Conservation (phyloP, 1,139 yeast species). For the Williopsis jadinii region DNA sequence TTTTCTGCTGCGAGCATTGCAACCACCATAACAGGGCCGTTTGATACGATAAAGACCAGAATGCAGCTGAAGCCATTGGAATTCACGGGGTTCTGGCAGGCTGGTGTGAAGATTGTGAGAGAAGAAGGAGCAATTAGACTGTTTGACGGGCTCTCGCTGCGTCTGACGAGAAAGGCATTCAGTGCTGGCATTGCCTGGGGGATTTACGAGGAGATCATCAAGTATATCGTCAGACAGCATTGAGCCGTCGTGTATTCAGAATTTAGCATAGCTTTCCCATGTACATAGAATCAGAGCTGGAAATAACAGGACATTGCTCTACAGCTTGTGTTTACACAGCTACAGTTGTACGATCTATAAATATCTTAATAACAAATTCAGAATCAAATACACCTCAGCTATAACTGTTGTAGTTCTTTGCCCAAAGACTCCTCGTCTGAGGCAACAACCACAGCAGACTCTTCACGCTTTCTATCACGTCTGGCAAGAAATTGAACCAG, state of each 20-base stretch:
- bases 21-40: constrained; percentile 87
- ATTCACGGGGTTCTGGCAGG: constrained; percentile 34
- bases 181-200: constrained; percentile 98
- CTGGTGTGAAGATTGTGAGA: constrained; percentile 33
- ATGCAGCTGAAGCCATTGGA: constrained; percentile 62
- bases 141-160: constrained; percentile 76
- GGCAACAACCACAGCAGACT: no score
- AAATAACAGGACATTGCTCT: no score
- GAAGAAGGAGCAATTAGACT: constrained; percentile 59
- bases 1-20: constrained; percentile 70
- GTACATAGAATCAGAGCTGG: no score
- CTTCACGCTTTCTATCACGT: constrained; percentile 1
- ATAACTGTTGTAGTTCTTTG: no score
- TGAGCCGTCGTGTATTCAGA: background rate
- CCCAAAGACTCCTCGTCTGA: no score
- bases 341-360: no score
- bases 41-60: constrained; percentile 89
- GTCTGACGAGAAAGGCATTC: constrained; percentile 79
- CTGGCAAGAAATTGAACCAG: constrained; percentile 13
- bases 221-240: constrained; percentile 6
- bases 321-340: no score
- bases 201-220: constrained; percentile 66
- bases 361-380: no score
- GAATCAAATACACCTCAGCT: no score
- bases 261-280: no score